phyloP scores from a whole-genome alignment of 192 early-diverging fungal species.

The Rhizoclosmatium sp. region DNA sequence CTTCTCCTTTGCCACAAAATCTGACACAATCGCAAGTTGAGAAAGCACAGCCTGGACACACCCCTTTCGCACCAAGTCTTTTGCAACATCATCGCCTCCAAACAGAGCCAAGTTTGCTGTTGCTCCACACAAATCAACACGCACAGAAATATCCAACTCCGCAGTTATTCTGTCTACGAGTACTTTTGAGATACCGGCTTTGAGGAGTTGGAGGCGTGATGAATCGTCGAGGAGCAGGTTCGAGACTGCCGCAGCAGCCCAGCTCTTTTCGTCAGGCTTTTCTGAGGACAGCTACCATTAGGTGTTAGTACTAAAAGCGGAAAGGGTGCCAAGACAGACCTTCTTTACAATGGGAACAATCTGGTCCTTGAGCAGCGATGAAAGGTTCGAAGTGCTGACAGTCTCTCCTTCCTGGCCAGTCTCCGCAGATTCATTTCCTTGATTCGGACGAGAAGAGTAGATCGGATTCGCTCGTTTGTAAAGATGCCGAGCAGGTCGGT shows the following conservation, averaged over 20 bases:
- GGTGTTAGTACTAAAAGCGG: neutral
- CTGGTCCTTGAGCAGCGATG: conserved; percentile 7
- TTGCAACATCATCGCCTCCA: conserved; percentile 61
- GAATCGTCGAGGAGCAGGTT: conserved; percentile 75
- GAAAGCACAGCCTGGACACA: conserved; percentile 60
- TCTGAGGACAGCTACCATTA: conserved; percentile 64
- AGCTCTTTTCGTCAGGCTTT: conserved; percentile 79
- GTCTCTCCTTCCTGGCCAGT: neutral
- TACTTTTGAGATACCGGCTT: conserved; percentile 68
- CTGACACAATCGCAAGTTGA: conserved; percentile 55
- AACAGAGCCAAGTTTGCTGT: conserved; percentile 69
- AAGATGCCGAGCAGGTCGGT: conserved; percentile 10
- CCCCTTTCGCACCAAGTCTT: conserved; percentile 64
- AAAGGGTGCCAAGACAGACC: conserved; percentile 3
- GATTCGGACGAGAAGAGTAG: neutral
- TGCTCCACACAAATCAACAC: conserved; percentile 77
- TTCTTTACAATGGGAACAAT: conserved; percentile 43
- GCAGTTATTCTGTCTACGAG: conserved; percentile 74
- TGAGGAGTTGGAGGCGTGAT: conserved; percentile 79
- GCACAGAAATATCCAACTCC: conserved; percentile 75
- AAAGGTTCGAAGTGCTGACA: conserved; percentile 1
- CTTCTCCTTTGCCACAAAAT: conserved; percentile 43
- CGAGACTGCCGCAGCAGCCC: conserved; percentile 88
- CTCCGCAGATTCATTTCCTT: neutral
- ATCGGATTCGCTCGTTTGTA: conserved; percentile 19